Percentiles rank a stretch among this genome's conserved stretches.
phyloP scores from a whole-genome alignment of 2,329 filamentous ascomycete genomes.

The Claviceps cyperi region DNA sequence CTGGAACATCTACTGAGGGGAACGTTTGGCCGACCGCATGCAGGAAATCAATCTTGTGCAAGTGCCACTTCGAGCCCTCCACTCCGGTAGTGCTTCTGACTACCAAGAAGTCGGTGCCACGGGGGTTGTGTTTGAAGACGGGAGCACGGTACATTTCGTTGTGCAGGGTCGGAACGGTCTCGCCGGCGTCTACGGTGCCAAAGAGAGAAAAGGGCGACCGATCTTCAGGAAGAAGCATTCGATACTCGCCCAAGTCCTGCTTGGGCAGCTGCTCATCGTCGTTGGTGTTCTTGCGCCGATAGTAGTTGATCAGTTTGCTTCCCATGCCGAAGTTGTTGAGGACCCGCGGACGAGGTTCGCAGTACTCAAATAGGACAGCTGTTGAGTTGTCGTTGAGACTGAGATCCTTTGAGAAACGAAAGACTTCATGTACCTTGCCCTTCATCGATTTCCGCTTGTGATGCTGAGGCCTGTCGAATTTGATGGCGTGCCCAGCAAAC shows the following conservation, averaged over 20 bases:
- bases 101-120: conserved; percentile 72
- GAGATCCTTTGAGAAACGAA: conserved; percentile 65
- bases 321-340: conserved; percentile 97
- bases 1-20: conserved; percentile 81
- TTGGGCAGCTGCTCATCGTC: conserved; percentile 68
- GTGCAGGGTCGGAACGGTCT: conserved; percentile 79
- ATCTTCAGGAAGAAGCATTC: conserved; percentile 80
- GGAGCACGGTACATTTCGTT: conserved; percentile 94
- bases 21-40: conserved; percentile 88
- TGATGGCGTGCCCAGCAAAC: conserved; percentile 51
- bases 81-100: conserved; percentile 68
- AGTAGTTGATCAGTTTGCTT: conserved; percentile 91
- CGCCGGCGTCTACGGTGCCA: conserved; percentile 79
- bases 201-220: conserved; percentile 94
- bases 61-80: conserved; percentile 63
- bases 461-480: conserved; percentile 55
- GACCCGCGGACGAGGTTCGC: conserved; percentile 81
- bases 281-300: conserved; percentile 60
- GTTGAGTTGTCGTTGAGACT: conserved; percentile 81
- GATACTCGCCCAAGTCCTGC: conserved; percentile 74
- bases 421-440: conserved; percentile 66
- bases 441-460: conserved; percentile 74
- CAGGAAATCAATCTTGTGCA: conserved; percentile 82
- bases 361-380: conserved; percentile 84
- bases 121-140: conserved; percentile 73